Percentiles rank a stretch among this genome's conserved stretches.
These are phyloP conservation scores for Mucor mucedo DNA, from an alignment of 371 early-diverging fungal genomes.

Conservation along the genomic window DNA sequence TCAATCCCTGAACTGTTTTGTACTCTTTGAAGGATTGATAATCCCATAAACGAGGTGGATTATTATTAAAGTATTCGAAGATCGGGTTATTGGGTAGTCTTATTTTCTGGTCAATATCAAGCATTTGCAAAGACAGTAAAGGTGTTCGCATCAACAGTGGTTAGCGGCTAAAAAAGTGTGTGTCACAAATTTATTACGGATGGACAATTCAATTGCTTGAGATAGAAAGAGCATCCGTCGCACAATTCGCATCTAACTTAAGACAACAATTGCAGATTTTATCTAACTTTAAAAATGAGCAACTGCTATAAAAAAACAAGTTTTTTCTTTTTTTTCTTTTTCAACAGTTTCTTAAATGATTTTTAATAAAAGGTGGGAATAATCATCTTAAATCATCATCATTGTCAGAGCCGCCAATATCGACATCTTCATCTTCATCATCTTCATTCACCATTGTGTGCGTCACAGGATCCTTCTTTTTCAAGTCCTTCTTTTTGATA, in stretches of 20 bases:
- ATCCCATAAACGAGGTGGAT: conserved; percentile 9
- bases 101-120: conserved; percentile 1
- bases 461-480: not conserved
- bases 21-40: conserved; percentile 12
- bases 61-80: not conserved
- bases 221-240: too few relatives aligned
- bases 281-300: too few relatives aligned
- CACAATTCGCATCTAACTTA: too few relatives aligned
- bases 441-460: conserved; percentile 33
- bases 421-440: conserved; percentile 69
- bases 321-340: too few relatives aligned
- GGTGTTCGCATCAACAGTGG: too few relatives aligned
- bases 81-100: not conserved
- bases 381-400: conserved; percentile 60
- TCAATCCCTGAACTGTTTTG: conserved; percentile 11
- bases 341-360: not conserved
- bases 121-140: too few relatives aligned
- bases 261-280: too few relatives aligned
- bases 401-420: conserved; percentile 67
- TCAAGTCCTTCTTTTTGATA: not conserved
- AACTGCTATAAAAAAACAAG: too few relatives aligned
- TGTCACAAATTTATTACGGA: too few relatives aligned
- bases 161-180: too few relatives aligned
- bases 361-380: not conserved
- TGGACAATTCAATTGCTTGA: too few relatives aligned